Conservation (phyloP, 345 rosid species). For the Mercurialis annua region DNA sequence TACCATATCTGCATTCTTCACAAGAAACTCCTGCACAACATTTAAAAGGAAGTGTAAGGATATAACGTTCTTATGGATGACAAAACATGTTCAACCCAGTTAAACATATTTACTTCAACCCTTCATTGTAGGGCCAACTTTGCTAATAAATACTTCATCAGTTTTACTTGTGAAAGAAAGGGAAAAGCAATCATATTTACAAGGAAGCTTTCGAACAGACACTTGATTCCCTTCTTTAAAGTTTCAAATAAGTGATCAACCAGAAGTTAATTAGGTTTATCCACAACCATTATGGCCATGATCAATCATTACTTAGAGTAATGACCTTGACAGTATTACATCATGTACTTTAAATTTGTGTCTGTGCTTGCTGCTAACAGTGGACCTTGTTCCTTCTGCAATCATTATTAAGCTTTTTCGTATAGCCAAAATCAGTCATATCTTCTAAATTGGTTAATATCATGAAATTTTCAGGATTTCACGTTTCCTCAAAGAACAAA, state of each 20-base stretch:
- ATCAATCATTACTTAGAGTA: too few species aligned
- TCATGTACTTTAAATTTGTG: too few species aligned
- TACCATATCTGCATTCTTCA: constrained; percentile 71
- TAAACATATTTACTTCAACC: not conserved
- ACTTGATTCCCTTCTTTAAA: not conserved
- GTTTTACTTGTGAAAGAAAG: not conserved
- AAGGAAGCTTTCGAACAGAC: not conserved
- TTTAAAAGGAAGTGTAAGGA: not conserved
- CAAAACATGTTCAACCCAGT: not conserved
- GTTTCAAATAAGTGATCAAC: not conserved
- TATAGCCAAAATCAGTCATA: too few species aligned
- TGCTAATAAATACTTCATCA: not conserved
- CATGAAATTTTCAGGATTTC: too few species aligned
- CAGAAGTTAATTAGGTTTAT: too few species aligned
- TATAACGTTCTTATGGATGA: not conserved
- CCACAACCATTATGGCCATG: too few species aligned
- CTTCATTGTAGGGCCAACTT: not conserved
- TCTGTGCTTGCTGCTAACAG: too few species aligned
- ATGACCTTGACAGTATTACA: too few species aligned
- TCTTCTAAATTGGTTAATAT: too few species aligned
- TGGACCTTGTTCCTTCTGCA: too few species aligned
- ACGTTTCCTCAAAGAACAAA: not conserved
- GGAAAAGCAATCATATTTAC: not conserved
- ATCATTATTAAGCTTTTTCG: too few species aligned
- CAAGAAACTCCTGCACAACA: constrained; percentile 41